These are phyloP conservation scores for Annulohypoxylon bovei DNA, from an alignment of 495 filamentous ascomycete species.

Conservation along the genomic window DNA sequence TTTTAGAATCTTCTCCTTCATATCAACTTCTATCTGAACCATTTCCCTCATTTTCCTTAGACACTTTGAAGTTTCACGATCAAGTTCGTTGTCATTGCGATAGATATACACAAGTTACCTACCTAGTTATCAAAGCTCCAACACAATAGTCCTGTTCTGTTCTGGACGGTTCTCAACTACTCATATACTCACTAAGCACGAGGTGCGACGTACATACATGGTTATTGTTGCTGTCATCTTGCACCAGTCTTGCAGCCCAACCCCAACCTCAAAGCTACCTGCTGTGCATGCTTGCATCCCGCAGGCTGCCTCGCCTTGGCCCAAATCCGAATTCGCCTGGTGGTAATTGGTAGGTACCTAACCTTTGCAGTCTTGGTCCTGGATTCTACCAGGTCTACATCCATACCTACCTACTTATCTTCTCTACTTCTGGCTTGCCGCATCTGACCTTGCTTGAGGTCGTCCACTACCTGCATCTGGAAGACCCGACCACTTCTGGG, in stretches of 20 bases:
- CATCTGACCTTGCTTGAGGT: conserved; percentile 26
- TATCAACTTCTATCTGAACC: neutral
- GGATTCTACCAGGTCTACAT: conserved; percentile 13
- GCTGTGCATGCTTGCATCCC: conserved; percentile 38
- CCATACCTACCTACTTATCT: conserved; percentile 11
- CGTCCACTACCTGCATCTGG: conserved; percentile 26
- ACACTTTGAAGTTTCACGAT: neutral
- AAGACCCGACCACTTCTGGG: conserved; percentile 29
- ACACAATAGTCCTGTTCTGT: conserved; percentile 17
- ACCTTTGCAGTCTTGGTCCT: conserved; percentile 19
- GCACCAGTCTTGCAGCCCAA: conserved; percentile 40
- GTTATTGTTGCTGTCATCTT: conserved; percentile 26
- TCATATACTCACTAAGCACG: conserved; percentile 30
- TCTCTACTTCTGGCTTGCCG: conserved; percentile 13
- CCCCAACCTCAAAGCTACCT: conserved; percentile 26
- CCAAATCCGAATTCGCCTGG: conserved; percentile 24
- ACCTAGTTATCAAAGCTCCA: neutral
- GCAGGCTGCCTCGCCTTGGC: conserved; percentile 33
- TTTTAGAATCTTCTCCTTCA: neutral
- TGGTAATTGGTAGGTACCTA: conserved; percentile 28
- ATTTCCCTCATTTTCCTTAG: neutral
- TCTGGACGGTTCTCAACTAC: conserved; percentile 21
- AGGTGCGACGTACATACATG: conserved; percentile 38
- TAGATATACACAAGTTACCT: neutral
- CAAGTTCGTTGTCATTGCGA: neutral